Base-by-base conservation (phyloP, 768 basidiomycete genomes). In the Hydnum rufescens region DNA sequence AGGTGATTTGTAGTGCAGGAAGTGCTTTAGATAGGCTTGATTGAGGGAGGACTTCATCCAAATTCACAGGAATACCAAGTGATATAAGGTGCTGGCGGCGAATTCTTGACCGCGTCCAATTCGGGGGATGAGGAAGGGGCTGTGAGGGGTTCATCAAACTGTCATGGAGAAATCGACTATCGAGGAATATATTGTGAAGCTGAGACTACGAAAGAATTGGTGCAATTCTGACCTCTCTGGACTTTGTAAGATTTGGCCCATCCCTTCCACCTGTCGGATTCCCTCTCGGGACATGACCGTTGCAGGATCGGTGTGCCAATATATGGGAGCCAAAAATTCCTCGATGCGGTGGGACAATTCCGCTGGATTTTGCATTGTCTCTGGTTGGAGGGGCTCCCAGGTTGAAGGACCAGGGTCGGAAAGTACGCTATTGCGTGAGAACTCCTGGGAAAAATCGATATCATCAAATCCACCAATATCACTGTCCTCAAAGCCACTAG, bases 41-140 rank as follows among this genome's bases (percentile, higher is more conserved):
- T 46, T 73, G 76, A 2, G 84, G 82, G 36, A 86, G 68, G 4
- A 93, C 78, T 67, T 96, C 92, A 62, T 96, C 92, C 4, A 96
- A 71, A 61, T 96, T 96, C 51, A 96, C 85, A 3, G 92, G 92
- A 44, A 96, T 80, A 23, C 92, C 92, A 25, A 96, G 76, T 8
- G 86, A 67, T 55, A 93, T 93, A 47, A 96, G 71, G 60, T 95
- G 87, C 61, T 89, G 87, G 47, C 89, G 71, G 53, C 92, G 76
- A 62, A 88, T 89, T 42, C 84, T 76, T 53, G 89, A 93, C 46
- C 88, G 80, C 49, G 79, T 90, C 92, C 92, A 96, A 59, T 86
- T 92, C 51, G 88, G 79, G n/a, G 85, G 80, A 62, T 82, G 78
- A 43, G 75, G 80, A 5, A 79, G 74, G 31, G 84, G 80, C 2